phyloP scores from a whole-genome alignment of 2,329 filamentous ascomycete genomes.

The Hortaea werneckii region DNA sequence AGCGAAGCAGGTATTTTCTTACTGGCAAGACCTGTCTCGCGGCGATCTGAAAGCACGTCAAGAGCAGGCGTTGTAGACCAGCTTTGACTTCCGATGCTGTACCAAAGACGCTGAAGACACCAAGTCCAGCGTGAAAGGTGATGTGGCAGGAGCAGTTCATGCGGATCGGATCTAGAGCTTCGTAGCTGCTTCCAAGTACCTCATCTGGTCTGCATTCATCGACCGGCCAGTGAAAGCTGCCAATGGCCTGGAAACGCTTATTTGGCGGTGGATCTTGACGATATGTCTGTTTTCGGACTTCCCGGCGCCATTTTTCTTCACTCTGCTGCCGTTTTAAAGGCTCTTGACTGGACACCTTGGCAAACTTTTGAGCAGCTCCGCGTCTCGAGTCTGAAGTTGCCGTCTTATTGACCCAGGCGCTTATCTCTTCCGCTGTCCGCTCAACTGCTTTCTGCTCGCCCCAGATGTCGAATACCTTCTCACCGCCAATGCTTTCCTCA shows the following conservation, averaged over 20 bases:
- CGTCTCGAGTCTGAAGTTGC: not conserved
- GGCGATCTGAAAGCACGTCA: conserved; percentile 29
- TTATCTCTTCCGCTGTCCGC: conserved; percentile 11
- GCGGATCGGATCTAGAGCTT: conserved; percentile 37
- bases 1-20: conserved; percentile 20
- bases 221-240: conserved; percentile 37
- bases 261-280: conserved; percentile 16
- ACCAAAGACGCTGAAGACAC: conserved; percentile 24
- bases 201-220: conserved; percentile 32
- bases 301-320: conserved; percentile 17
- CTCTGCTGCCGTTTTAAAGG: too few species aligned
- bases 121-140: conserved; percentile 23
- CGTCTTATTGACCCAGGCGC: conserved; percentile 5
- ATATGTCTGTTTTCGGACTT: conserved; percentile 15
- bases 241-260: conserved; percentile 17
- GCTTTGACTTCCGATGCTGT: conserved; percentile 15
- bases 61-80: conserved; percentile 27
- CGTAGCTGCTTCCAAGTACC: conserved; percentile 31
- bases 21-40: conserved; percentile 16
- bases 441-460: conserved; percentile 11
- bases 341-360: too few species aligned
- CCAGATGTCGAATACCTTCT: conserved; percentile 17
- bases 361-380: too few species aligned
- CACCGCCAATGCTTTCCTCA: not conserved
- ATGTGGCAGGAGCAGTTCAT: conserved; percentile 31